Conservation (phyloP, 2,329 filamentous ascomycete genomes). For the Apiospora malaysiana region DNA sequence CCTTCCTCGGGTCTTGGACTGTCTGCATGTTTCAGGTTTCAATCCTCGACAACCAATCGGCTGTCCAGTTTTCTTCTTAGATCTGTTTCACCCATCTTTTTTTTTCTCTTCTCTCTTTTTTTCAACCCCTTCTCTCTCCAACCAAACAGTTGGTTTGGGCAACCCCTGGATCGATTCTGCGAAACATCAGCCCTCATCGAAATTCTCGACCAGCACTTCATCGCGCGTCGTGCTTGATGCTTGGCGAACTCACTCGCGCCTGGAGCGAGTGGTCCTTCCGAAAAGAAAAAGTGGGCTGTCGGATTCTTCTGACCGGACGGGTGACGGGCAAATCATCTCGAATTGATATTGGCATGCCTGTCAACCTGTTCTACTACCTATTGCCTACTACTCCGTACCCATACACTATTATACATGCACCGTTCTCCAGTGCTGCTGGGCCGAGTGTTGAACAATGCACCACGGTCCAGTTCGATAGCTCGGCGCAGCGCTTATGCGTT, state of each 20-base stretch:
- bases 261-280: not conserved
- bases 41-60: constrained; percentile 4
- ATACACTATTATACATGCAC: too few species aligned
- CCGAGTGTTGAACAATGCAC: not conserved
- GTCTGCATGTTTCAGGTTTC: constrained; percentile 19
- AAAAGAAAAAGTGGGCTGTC: not conserved
- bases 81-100: constrained; percentile 5
- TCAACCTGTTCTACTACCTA: too few species aligned
- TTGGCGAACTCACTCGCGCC: not conserved
- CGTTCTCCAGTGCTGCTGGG: not conserved
- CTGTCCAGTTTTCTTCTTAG: not conserved
- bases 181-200: not conserved
- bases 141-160: not conserved
- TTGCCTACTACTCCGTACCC: too few species aligned
- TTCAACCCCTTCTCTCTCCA: not conserved
- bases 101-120: not conserved
- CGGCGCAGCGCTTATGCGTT: constrained; percentile 1
- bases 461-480: not conserved
- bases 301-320: not conserved
- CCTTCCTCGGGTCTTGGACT: not conserved
- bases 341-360: too few species aligned
- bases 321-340: not conserved
- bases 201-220: not conserved
- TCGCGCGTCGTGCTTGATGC: not conserved
- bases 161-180: not conserved